Evolutionary conservation across 768 basidiomycete genomes (phyloP).

Genomic region (Rhizopogon rudus): DNA sequence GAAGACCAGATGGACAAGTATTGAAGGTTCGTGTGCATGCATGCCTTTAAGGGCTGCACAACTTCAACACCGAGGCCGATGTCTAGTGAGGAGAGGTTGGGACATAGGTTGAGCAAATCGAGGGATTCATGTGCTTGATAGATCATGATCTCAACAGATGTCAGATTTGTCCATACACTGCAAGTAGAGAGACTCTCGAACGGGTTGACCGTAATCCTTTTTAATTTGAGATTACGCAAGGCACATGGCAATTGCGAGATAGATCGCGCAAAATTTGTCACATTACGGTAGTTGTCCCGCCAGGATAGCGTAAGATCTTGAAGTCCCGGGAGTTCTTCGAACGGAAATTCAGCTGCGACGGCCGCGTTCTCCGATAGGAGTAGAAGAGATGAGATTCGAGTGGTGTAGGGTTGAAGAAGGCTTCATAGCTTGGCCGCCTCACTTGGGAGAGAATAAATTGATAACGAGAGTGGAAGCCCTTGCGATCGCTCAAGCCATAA

Average conservation of each 20-base stretch:
- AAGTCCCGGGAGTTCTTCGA: constrained; percentile 11
- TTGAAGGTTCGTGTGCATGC: constrained; percentile 3
- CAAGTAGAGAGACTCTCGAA: constrained; percentile 3
- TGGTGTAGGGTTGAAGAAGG: constrained; percentile 14
- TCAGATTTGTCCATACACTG: constrained; percentile 14
- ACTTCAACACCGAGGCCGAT: constrained; percentile 1
- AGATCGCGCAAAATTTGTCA: not conserved
- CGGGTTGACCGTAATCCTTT: too few species aligned
- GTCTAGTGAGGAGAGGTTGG: constrained; percentile 12
- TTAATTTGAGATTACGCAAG: not conserved
- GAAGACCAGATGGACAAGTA: too few species aligned
- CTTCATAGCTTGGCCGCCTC: constrained; percentile 9
- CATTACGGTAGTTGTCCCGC: constrained; percentile 2
- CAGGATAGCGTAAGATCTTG: constrained; percentile 11
- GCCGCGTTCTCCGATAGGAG: constrained; percentile 10
- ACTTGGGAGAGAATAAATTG: not conserved
- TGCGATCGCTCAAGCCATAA: constrained; percentile 5
- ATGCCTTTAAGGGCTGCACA: not conserved
- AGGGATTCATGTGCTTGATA: not conserved
- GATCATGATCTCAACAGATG: constrained; percentile 4
- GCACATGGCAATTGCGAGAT: not conserved
- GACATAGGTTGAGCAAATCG: constrained; percentile 13
- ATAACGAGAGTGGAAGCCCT: not conserved
- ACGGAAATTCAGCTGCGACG: constrained; percentile 10
- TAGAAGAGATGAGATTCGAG: constrained; percentile 11